Base-by-base conservation (phyloP, 208 protist genomes). In the Leishmania braziliensis region DNA sequence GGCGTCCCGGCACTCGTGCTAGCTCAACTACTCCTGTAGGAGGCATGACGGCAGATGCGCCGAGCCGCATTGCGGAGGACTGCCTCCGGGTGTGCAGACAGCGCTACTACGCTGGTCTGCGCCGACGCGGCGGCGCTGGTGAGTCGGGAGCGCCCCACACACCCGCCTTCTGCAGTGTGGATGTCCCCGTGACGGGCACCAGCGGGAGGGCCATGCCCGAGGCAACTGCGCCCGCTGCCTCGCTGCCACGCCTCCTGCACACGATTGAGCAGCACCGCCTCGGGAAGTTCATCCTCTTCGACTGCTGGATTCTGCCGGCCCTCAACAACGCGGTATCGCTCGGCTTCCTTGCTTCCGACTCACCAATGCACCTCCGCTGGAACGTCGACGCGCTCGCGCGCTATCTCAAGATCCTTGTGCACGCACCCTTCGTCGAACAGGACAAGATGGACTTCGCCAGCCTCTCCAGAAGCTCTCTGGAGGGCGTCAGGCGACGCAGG, bases 301-400 rank as follows among this genome's bases (percentile, higher is more conserved):
- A 98, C 84, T 92, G 82, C 69, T 98, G 95, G 93, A 95, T 98
- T 75, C 82, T 98, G 33, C 93, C 93, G 0, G 81, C 90, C 23
- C 83, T 98, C 54, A 98, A 93, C 85, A 95, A 96, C 77, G 89
- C 90, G 10, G 77, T 93, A 23, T 73, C 83, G 6, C 84, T 91
- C 76, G 95, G 95, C 54, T 94, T 89, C 79, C 75, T 98, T 29
- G 83, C 93, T 3, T 90, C 92, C 48, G 88, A 83, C 79, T 82
- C 91, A 14, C 81, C 93, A 48, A 77, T 93, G 71, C 95, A 98
- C 79, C 90, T 98, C 74, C 91, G 92, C 26, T 96, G 92, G 90
- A 98, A 98, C 84, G 69, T 96, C 56, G 91, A 98, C 74, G 95
- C 95, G 36, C 94, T 98, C 81, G 93, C 90, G 43, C 95, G 95